These are phyloP conservation scores for Colletotrichum brevisporum DNA, from an alignment of 2,329 filamentous ascomycete genomes.

Conservation along the genomic window DNA sequence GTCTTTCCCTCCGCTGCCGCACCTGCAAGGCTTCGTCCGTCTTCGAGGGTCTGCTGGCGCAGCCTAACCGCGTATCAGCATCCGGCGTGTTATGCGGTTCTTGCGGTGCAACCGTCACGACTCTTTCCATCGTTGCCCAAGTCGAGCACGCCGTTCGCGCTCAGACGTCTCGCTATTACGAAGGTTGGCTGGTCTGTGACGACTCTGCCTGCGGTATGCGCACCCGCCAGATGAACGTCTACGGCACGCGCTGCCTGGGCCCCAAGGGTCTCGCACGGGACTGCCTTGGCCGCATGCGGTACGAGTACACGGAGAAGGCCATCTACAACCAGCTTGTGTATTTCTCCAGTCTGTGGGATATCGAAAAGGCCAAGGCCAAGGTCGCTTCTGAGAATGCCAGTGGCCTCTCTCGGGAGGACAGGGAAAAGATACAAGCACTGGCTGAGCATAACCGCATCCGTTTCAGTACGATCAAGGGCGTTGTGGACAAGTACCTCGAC, in stretches of 20 bases:
- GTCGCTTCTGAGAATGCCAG: conserved; percentile 50
- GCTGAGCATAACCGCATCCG: conserved; percentile 86
- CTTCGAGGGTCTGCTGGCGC: conserved; percentile 81
- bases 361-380: conserved; percentile 80
- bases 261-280: conserved; percentile 87
- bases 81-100: conserved; percentile 79
- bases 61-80: conserved; percentile 74
- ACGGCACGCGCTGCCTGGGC: conserved; percentile 90
- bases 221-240: conserved; percentile 93
- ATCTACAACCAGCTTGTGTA: conserved; percentile 97
- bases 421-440: conserved; percentile 75
- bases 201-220: conserved; percentile 88
- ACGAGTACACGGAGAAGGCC: conserved; percentile 88
- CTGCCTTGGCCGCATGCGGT: conserved; percentile 89
- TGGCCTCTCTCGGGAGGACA: conserved; percentile 65
- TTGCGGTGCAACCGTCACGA: conserved; percentile 77
- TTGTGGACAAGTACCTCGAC: conserved; percentile 87
- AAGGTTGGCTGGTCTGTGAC: conserved; percentile 91
- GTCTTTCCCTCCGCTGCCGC: conserved; percentile 84
- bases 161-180: conserved; percentile 88
- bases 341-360: conserved; percentile 87
- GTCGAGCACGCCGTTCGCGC: conserved; percentile 86
- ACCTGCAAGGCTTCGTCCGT: conserved; percentile 79
- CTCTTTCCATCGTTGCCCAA: conserved; percentile 85
- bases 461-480: conserved; percentile 81